Conservation (phyloP, 2,329 filamentous ascomycete genomes). For the Fusarium liriodendri region DNA sequence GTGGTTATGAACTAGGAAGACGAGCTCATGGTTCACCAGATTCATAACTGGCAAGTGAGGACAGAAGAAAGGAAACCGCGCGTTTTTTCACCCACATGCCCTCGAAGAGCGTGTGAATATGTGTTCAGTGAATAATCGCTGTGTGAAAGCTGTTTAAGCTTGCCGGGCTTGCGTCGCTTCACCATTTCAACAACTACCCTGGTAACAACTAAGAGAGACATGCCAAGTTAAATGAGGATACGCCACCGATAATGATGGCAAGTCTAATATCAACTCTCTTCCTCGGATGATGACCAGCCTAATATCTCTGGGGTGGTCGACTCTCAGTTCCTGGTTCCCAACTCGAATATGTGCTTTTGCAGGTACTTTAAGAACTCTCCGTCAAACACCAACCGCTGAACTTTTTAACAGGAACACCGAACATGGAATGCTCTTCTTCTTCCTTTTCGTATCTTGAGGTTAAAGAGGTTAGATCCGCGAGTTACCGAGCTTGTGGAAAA, state of each 20-base stretch:
- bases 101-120: background rate
- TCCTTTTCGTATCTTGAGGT: conserved; percentile 30
- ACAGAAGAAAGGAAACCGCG: background rate
- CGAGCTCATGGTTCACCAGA: conserved; percentile 15
- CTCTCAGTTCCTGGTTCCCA: conserved; percentile 42
- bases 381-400: conserved; percentile 35
- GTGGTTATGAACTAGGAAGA: conserved; percentile 9
- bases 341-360: conserved; percentile 50
- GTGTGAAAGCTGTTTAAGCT: background rate
- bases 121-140: background rate
- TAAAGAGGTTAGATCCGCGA: conserved; percentile 32
- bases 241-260: background rate
- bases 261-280: background rate
- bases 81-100: background rate
- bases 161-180: rapidly evolving
- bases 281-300: no score
- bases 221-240: background rate
- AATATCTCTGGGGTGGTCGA: background rate
- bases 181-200: background rate
- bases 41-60: conserved; percentile 9
- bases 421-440: background rate
- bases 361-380: conserved; percentile 44
- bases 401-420: conserved; percentile 30
- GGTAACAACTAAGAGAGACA: background rate
- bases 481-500: conserved; percentile 51